Evolutionary conservation across 805 yeast species (phyloP).

Genomic region (Metschnikowia kunwiensis): DNA sequence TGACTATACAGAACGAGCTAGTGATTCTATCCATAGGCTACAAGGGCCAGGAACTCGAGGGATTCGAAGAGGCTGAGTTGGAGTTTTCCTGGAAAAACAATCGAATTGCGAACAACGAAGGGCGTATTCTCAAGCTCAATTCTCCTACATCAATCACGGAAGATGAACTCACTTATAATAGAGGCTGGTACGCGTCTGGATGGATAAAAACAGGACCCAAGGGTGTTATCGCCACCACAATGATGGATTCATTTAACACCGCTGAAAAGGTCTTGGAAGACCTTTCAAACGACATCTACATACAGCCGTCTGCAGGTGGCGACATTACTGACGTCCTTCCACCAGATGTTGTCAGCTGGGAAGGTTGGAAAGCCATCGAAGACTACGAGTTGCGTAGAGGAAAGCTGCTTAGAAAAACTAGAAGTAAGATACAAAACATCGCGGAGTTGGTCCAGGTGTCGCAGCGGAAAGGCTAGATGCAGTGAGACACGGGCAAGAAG

Average conservation of each 20-base stretch:
- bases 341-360: slow-evolving; percentile 49
- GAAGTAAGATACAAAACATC: slow-evolving; percentile 53
- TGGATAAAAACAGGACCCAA: slow-evolving; percentile 87
- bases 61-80: slow-evolving; percentile 44
- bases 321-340: slow-evolving; percentile 13
- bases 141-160: slow-evolving; percentile 15
- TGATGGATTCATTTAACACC: slow-evolving; percentile 77
- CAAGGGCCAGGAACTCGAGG: slow-evolving; percentile 61
- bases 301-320: slow-evolving; percentile 17
- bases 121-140: slow-evolving; percentile 25
- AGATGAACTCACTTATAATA: slow-evolving; percentile 24
- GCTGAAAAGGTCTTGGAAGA: slow-evolving; percentile 66
- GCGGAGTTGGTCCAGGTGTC: slow-evolving; percentile 45
- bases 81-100: slow-evolving; percentile 25
- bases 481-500: slow-evolving; percentile 16
- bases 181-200: slow-evolving; percentile 75
- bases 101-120: slow-evolving; percentile 32
- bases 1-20: slow-evolving; percentile 50
- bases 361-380: slow-evolving; percentile 62
- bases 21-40: slow-evolving; percentile 84
- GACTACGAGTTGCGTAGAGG: slow-evolving; percentile 53
- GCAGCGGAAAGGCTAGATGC: slow-evolving; percentile 1
- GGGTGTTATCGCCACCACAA: slow-evolving; percentile 89
- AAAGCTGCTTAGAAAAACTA: slow-evolving; percentile 43
- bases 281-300: slow-evolving; percentile 30